Base-by-base conservation (phyloP, 2,329 filamentous ascomycete genomes). In the Xylaria sp. region DNA sequence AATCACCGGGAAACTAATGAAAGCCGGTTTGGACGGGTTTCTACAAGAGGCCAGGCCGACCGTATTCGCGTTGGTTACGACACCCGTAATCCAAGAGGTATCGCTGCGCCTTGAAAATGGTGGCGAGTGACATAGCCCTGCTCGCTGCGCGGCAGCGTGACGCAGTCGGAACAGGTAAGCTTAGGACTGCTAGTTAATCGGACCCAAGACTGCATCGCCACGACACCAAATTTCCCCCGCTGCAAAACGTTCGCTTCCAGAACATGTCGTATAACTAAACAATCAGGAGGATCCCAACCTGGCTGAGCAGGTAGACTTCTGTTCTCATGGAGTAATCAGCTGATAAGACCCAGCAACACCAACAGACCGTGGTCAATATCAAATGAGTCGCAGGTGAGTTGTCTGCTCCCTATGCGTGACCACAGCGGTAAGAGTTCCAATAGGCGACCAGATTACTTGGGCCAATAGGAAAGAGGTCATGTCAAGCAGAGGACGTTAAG, bases 81-180 rank as follows among this genome's bases (percentile, higher is more conserved):
- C 32, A 59, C 14, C 39, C 32, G 53, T 67, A 54, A 67, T 65
- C 45, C 51, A 56, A 53, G 8, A 69, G 27, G 70, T 72, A 72
- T 62, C 69, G 66, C 73, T 74, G 72, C 73, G 72, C 72, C 71
- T 69, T 68, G 51, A 65, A 36, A 60, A 62, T 53, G 45, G 69
- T 72, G 72, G 71, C 64, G 58, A 74, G 72, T 53, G 50, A 73
- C 69, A 72, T 72, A 65, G 68, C 68, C 71, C 63, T 27, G 27
- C 8, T 32, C 3, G 14, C 48, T 50, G 53, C 62, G 55, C 24
- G 48, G 62, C 56, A 55, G 47, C 48, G 60, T 64, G 65, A 67
- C 61, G 65, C 64, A 67, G 48, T 50, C 24, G 7, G 14, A 8
- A 54, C n/a, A 42, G 21, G 14, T 27, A 60, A 27, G 12, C 53